Base-by-base conservation (phyloP, 2,329 filamentous ascomycete species). In the Fusarium temperatum region DNA sequence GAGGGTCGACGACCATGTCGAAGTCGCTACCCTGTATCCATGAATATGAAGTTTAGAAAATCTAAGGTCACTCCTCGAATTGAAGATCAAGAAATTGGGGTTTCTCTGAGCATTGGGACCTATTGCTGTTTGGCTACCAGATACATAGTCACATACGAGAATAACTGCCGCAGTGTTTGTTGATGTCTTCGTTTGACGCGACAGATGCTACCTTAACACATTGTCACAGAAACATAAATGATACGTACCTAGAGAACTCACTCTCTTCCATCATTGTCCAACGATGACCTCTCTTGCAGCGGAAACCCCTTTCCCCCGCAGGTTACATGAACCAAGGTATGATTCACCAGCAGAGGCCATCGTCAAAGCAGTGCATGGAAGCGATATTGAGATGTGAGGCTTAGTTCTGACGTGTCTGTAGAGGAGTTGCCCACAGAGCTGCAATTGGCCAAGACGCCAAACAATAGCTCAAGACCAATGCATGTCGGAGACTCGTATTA, bases 321-420 rank as follows among this genome's bases (percentile, higher is more conserved):
- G 41, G 57, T 28, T 36, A 51, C 65, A 69, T 53, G 32, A 69
- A 42, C 50, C 47, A 26, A 44, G 15, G 42, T 44, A 64, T 28
- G 39, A 48, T 48, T 58, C 32, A 26, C n/a, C 50, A 36, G 50
- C 32, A 53, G 50, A 54, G 14, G 35, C 18, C 38, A 50, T 57
- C 17, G 30, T 39, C 53, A 28, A 44, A 54, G 45, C 28, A 70
- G 45, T 70, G 67, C 67, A 70, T 70, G 66, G 67, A 70, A 70
- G 67, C 67, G 67, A 70, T 53, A 70, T 70, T 70, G 60, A 54
- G 53, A 70, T 66, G 53, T 55, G 67, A 70, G 59, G 67, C 62
- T 67, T 55, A 45, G 69, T 63, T 58, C 66, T 74, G 73, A 75
- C 62, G 66, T 75, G 70, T 75, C 66, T 65, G 53, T 54, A 42